Percentiles rank a stretch among this genome's conserved stretches.
Conservation (phyloP, 176 grass and related monocot genomes). For the Coix lacrymajobi region DNA sequence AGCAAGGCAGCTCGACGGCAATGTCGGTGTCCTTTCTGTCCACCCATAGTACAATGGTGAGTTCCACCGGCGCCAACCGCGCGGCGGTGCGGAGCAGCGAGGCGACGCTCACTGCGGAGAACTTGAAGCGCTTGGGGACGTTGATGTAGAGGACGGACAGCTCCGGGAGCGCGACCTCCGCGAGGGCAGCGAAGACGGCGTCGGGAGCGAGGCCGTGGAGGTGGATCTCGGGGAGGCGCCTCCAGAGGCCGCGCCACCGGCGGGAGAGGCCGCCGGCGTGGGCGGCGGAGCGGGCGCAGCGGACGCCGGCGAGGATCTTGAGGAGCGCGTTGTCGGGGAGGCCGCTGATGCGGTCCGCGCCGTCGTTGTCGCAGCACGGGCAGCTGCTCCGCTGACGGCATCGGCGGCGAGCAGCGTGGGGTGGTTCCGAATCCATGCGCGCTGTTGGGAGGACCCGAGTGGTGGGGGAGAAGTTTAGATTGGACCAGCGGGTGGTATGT, state of each 20-base stretch:
- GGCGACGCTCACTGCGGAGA: background rate
- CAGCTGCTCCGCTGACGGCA: background rate
- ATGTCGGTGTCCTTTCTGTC: accelerated
- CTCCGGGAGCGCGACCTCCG: background rate
- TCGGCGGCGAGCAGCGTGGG: background rate
- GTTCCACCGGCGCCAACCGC: background rate
- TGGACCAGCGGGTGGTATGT: background rate
- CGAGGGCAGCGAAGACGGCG: background rate
- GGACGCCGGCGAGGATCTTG: background rate
- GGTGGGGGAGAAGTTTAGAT: background rate
- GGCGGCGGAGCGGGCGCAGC: slow-evolving; percentile 2
- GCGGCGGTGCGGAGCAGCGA: background rate
- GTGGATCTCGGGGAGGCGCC: background rate
- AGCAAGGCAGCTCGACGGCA: background rate
- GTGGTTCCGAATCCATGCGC: background rate
- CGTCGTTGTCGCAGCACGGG: background rate
- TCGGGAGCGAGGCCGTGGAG: background rate
- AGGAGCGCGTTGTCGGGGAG: slow-evolving; percentile 16
- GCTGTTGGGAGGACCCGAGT: background rate
- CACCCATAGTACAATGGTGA: background rate
- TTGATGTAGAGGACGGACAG: slow-evolving; percentile 15
- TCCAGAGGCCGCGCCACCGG: slow-evolving; percentile 12
- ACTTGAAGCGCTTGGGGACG: background rate
- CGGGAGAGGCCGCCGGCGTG: background rate
- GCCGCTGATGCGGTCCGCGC: background rate